These are phyloP conservation scores for Lodderomyces theae DNA, from an alignment of 1,139 yeast genomes.

Conservation along the genomic window DNA sequence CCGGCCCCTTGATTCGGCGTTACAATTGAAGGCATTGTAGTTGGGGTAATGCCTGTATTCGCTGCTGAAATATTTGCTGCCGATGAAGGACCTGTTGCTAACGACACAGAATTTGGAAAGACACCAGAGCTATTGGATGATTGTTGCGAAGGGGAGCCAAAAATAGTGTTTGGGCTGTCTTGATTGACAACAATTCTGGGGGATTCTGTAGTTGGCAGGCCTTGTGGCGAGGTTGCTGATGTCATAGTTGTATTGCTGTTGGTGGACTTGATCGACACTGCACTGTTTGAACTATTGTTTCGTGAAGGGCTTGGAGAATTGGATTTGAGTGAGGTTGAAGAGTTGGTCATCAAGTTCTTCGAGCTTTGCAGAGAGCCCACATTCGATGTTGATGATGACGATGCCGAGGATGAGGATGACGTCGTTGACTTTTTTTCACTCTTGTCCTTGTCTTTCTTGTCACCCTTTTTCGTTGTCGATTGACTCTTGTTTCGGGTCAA, in stretches of 20 bases:
- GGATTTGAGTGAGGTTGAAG: constrained; percentile 26
- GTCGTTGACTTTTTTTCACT: constrained; percentile 16
- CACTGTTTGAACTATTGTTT: constrained; percentile 32
- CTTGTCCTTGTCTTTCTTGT: constrained; percentile 29
- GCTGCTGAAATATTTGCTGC: constrained; percentile 16
- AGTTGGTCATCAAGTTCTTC: constrained; percentile 21
- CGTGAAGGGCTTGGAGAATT: constrained; percentile 27
- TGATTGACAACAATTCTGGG: constrained; percentile 30
- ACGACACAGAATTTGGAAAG: constrained; percentile 1
- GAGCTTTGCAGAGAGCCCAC: constrained; percentile 25
- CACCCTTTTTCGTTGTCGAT: constrained; percentile 36
- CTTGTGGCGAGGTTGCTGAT: constrained; percentile 16
- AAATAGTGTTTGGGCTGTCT: constrained; percentile 10
- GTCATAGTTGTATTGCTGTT: constrained; percentile 16
- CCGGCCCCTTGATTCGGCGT: constrained; percentile 4
- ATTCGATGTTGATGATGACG: constrained; percentile 12
- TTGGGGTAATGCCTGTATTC: constrained; percentile 8
- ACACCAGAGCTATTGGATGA: constrained; percentile 8
- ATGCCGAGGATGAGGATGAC: constrained; percentile 13
- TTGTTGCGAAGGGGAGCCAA: constrained; percentile 13
- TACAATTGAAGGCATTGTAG: constrained; percentile 12
- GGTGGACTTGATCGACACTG: constrained; percentile 27
- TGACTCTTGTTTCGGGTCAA: constrained; percentile 46
- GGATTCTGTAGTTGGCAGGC: constrained; percentile 20
- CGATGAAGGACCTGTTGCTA: constrained; percentile 4